Percentiles rank a stretch among this genome's conserved stretches.
These are phyloP conservation scores for Alternaria ventricosa DNA, from an alignment of 2,329 filamentous ascomycete species.

Conservation along the genomic window DNA sequence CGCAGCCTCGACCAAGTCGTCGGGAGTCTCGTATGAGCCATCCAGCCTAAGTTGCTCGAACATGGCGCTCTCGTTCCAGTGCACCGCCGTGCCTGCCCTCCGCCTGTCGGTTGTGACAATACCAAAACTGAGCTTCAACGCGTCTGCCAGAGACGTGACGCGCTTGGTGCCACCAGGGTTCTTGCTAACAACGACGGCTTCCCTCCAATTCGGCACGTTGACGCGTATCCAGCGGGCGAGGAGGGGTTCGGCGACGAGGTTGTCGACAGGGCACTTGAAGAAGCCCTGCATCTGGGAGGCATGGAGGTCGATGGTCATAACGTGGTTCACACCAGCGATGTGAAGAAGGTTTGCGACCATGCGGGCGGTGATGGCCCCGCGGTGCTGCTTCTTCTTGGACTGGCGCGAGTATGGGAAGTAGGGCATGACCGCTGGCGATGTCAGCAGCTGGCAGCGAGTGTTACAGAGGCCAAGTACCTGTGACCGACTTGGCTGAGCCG, in stretches of 20 bases:
- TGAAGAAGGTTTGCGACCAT: slow-evolving; percentile 96
- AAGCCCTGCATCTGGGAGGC: slow-evolving; percentile 97
- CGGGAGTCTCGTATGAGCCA: slow-evolving; percentile 50
- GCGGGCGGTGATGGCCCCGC: slow-evolving; percentile 92
- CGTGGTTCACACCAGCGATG: slow-evolving; percentile 94
- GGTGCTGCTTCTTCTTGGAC: slow-evolving; percentile 98
- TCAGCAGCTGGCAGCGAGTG: slow-evolving; percentile 19
- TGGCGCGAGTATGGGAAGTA: slow-evolving; percentile 99
- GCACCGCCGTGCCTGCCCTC: slow-evolving; percentile 55
- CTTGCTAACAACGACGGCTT: slow-evolving; percentile 96
- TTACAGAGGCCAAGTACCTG: slow-evolving; percentile 66
- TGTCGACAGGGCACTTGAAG: slow-evolving; percentile 97
- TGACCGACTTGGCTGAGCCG: slow-evolving; percentile 94
- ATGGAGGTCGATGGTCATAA: slow-evolving; percentile 96
- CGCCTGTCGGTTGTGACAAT: slow-evolving; percentile 83
- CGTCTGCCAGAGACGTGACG: slow-evolving; percentile 94
- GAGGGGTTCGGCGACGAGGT: slow-evolving; percentile 92
- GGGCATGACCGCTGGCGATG: slow-evolving; percentile 73
- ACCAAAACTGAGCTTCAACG: slow-evolving; percentile 95
- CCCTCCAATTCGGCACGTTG: slow-evolving; percentile 85
- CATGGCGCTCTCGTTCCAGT: slow-evolving; percentile 80
- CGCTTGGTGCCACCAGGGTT: slow-evolving; percentile 97
- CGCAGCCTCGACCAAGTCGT: slow-evolving; percentile 34
- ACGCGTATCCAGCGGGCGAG: slow-evolving; percentile 94
- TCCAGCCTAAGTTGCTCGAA: slow-evolving; percentile 58